Conservation (phyloP, 2,329 filamentous ascomycete species). For the Colletotrichum filicis region DNA sequence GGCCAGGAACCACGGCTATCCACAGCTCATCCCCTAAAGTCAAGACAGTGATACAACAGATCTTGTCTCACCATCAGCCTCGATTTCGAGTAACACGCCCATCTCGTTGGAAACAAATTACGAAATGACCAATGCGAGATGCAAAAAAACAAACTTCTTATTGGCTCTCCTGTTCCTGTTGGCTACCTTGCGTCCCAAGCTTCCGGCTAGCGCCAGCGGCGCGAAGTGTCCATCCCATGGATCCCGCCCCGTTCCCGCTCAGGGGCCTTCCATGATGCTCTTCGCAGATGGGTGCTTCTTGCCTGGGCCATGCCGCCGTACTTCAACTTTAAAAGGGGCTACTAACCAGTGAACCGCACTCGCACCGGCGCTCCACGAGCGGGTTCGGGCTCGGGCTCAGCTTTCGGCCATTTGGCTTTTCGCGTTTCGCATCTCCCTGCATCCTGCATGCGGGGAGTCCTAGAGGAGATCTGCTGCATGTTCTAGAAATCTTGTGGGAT, state of each 20-base stretch:
- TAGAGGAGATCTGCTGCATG: slow-evolving; percentile 22
- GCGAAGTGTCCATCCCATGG: slow-evolving; percentile 30
- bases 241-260: slow-evolving; percentile 31
- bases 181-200: slow-evolving; percentile 22
- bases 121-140: neutral
- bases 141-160: neutral
- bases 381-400: slow-evolving; percentile 18
- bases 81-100: slow-evolving; percentile 20
- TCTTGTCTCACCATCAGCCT: slow-evolving; percentile 15
- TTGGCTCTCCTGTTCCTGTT: neutral
- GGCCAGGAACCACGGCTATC: slow-evolving; percentile 13
- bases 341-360: neutral
- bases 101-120: neutral
- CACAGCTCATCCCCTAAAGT: neutral
- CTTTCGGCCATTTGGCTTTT: slow-evolving; percentile 24
- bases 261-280: slow-evolving; percentile 32
- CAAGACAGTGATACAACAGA: slow-evolving; percentile 9
- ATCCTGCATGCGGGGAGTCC: slow-evolving; percentile 21
- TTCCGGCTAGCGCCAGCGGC: slow-evolving; percentile 23
- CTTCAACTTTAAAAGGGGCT: slow-evolving; percentile 20
- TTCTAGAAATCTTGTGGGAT: slow-evolving; percentile 34
- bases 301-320: slow-evolving; percentile 7
- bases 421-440: slow-evolving; percentile 24
- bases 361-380: slow-evolving; percentile 16
- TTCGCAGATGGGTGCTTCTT: slow-evolving; percentile 6